Conservation (phyloP, 2,329 filamentous ascomycete genomes). For the Sclerotinia spermophila region DNA sequence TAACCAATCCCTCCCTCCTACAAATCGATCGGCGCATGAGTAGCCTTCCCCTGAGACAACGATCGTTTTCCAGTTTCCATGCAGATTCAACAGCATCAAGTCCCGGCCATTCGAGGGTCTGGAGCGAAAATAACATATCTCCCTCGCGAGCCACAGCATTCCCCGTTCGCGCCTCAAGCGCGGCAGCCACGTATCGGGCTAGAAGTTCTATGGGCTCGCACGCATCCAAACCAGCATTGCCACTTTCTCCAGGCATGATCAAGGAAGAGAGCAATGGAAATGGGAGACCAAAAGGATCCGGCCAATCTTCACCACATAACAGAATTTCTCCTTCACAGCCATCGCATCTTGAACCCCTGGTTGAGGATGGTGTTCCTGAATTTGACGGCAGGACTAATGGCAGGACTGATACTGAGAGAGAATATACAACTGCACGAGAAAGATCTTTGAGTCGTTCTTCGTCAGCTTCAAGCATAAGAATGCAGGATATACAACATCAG, state of each 20-base stretch:
- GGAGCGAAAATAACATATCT: constrained; percentile 57
- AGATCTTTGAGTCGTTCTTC: constrained; percentile 34
- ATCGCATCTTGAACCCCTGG: constrained; percentile 48
- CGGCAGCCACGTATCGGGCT: constrained; percentile 49
- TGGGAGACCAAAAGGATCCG: constrained; percentile 18
- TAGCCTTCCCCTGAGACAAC: constrained; percentile 27
- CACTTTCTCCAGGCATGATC: constrained; percentile 21
- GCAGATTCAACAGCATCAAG: constrained; percentile 35
- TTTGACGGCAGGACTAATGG: constrained; percentile 29
- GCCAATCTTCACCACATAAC: constrained; percentile 25
- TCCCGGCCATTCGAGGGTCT: constrained; percentile 55
- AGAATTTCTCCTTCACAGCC: constrained; percentile 28
- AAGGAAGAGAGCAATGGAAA: constrained; percentile 19
- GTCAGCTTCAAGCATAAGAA: constrained; percentile 41
- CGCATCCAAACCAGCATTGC: constrained; percentile 16
- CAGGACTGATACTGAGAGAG: constrained; percentile 28
- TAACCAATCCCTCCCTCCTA: constrained; percentile 37
- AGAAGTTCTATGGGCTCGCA: constrained; percentile 31
- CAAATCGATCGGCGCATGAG: constrained; percentile 23
- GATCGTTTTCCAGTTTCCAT: constrained; percentile 25
- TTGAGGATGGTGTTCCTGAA: constrained; percentile 47
- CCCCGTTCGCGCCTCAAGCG: constrained; percentile 60
- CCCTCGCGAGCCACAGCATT: constrained; percentile 43
- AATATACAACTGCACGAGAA: constrained; percentile 24
- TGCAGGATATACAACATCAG: constrained; percentile 60